Evolutionary conservation across 257 asterid genomes (phyloP), one percentile per base, ranked within the genome.

Genomic region (Anisodus acutangulus): DNA sequence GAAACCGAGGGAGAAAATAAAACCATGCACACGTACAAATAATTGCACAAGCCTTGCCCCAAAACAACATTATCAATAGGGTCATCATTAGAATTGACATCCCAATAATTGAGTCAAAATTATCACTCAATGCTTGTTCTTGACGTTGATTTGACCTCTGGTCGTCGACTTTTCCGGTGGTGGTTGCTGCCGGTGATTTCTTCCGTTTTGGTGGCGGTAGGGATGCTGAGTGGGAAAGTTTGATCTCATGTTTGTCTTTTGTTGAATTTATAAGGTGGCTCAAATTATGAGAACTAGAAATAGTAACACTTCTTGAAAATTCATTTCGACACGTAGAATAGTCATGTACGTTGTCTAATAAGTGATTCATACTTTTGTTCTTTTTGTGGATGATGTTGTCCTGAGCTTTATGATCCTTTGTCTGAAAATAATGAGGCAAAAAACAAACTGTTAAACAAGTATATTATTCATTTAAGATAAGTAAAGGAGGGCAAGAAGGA

Each of bases 41-140:
- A 85, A 90, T 90, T 76, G 92, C 92, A 83, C 87, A 90, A 6
- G 83, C 17, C 62, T 87, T 90, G 3, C 92, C 92, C 85, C 88
- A 88, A 67, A 90, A 39, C 49, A 88, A 51, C 90, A 90, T 85
- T 78, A 85, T 85, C 76, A 84, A n/a, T 39, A 89, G 70, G 9
- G 85, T 72, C 31, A 84, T 80, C 88, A 84, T 6, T 59, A 89
- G 37, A 13, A 86, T 41, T 31, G 87, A 82, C 86, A 87, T 84
- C 63, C 90, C 91, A 80, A 82, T n/a, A 3, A 84, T 8, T 41
- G 80, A 83, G 78, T 86, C 91, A 72, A 84, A 57, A 3, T 80
- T 84, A 49, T 41, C 60, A 19, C 17, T 49, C n/a, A 2, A 4
- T 54, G 6, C 0, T 3, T 39, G 5, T 3, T 9, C 72, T 58